Conservation (phyloP, 345 rosid species). For the Citropsis articulata region DNA sequence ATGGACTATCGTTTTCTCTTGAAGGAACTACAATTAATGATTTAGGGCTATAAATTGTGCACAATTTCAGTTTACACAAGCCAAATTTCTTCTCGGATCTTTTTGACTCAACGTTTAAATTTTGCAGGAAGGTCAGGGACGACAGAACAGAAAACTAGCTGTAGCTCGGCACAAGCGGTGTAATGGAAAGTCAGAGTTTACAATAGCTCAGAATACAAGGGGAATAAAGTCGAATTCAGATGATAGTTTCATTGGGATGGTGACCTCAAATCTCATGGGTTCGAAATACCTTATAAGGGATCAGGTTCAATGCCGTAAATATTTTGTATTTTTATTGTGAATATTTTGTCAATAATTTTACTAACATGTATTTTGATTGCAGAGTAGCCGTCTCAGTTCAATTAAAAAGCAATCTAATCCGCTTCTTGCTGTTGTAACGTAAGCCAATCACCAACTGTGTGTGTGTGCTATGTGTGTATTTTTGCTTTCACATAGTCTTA, state of each 20-base stretch:
- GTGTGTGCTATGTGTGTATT: neutral
- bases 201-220: slow-evolving; percentile 64
- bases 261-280: slow-evolving; percentile 84
- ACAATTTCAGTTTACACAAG: neutral
- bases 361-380: slow-evolving; percentile 17
- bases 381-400: slow-evolving; percentile 44
- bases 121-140: slow-evolving; percentile 85
- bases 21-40: neutral
- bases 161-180: slow-evolving; percentile 66
- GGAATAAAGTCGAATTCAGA: slow-evolving; percentile 62
- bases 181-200: slow-evolving; percentile 65
- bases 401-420: slow-evolving; percentile 49
- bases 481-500: neutral
- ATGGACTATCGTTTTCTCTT: neutral
- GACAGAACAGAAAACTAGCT: slow-evolving; percentile 83
- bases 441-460: slow-evolving; percentile 24
- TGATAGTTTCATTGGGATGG: slow-evolving; percentile 66
- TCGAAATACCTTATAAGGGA: slow-evolving; percentile 84
- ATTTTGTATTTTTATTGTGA: neutral
- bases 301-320: slow-evolving; percentile 41
- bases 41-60: neutral
- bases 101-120: slow-evolving; percentile 14
- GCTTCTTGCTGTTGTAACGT: slow-evolving; percentile 69
- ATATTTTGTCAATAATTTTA: slow-evolving; percentile 6
- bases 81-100: neutral